phyloP scores from a whole-genome alignment of 768 basidiomycete species.

The Mycena pura region DNA sequence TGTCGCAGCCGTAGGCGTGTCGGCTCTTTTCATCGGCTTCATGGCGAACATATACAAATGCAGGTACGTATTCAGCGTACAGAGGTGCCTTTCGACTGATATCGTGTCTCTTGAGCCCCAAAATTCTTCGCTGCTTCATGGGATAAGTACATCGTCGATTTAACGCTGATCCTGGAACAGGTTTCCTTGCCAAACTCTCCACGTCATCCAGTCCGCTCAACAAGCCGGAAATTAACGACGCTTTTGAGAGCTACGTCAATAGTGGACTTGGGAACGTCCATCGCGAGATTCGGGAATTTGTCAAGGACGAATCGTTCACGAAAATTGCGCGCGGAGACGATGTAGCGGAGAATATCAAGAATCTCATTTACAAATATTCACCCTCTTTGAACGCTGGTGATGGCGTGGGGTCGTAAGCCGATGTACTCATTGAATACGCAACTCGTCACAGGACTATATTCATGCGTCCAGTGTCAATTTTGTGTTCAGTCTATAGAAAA shows the following conservation, averaged over 20 bases:
- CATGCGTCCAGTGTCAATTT: too few species aligned
- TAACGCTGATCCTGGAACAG: conserved; percentile 1
- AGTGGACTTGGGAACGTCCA: background rate
- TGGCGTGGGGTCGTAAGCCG: too few species aligned
- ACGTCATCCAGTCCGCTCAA: background rate
- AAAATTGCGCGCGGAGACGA: background rate
- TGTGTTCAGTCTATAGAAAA: too few species aligned
- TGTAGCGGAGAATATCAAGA: background rate
- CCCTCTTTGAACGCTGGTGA: too few species aligned
- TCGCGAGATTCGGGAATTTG: conserved; percentile 1
- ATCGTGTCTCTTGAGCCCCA: background rate
- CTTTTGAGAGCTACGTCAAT: background rate
- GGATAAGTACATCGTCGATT: conserved; percentile 1
- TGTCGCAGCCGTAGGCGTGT: too few species aligned
- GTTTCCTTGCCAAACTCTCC: conserved; percentile 2
- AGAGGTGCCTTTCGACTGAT: background rate
- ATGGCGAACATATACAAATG: background rate
- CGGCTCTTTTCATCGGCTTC: too few species aligned
- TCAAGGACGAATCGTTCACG: background rate
- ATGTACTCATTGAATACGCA: too few species aligned
- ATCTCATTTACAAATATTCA: background rate
- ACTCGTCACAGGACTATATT: too few species aligned
- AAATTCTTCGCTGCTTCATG: conserved; percentile 7
- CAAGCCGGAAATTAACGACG: background rate
- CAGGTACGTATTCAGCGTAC: background rate